phyloP scores from a whole-genome alignment of 257 asterid genomes.

The Rhazya stricta region DNA sequence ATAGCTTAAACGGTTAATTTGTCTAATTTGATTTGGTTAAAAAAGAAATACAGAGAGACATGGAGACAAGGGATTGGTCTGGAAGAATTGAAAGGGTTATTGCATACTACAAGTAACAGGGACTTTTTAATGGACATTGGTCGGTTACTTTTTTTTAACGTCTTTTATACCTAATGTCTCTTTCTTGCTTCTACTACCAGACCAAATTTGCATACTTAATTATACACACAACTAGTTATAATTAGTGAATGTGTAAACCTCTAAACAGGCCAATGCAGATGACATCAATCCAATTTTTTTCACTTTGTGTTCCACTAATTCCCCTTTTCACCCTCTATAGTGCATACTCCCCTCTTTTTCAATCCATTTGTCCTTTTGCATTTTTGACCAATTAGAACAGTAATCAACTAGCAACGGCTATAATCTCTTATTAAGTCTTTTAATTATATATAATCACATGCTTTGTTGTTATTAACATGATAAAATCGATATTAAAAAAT shows the following conservation, averaged over 20 bases:
- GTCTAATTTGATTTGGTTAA: not conserved
- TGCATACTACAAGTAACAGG: not conserved
- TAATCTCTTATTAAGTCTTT: too few relatives aligned
- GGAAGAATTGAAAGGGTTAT: not conserved
- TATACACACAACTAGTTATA: too few relatives aligned
- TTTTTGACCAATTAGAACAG: conserved; percentile 5
- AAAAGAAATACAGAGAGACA: not conserved
- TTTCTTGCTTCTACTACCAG: not conserved
- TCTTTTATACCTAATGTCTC: not conserved
- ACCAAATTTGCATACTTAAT: not conserved
- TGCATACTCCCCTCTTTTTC: not conserved
- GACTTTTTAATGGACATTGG: not conserved
- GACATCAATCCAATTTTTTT: not conserved
- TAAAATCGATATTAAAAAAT: too few relatives aligned
- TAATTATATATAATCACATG: too few relatives aligned
- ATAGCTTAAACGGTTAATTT: too few relatives aligned
- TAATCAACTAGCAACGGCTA: too few relatives aligned
- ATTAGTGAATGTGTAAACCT: not conserved
- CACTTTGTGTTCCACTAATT: not conserved
- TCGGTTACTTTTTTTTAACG: not conserved
- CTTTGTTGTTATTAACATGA: too few relatives aligned
- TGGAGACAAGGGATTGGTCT: not conserved
- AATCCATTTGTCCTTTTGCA: not conserved
- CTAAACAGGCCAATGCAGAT: not conserved
- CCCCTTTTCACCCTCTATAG: not conserved